Evolutionary conservation across 106 monocot species (phyloP).

Genomic region (Cymbidium sinense): DNA sequence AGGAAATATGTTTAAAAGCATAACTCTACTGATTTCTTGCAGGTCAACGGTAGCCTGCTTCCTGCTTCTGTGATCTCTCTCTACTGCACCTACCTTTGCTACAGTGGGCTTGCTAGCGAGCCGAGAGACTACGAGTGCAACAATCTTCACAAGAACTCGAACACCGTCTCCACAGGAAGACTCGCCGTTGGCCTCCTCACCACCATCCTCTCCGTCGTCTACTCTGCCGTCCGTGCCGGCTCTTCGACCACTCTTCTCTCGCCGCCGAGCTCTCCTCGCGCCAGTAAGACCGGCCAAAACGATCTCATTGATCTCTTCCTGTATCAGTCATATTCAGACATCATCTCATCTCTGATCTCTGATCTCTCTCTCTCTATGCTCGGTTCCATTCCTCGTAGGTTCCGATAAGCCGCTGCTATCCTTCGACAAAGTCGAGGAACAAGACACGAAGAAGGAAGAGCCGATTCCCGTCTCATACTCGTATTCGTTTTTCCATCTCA

Average conservation of each 20-base stretch:
- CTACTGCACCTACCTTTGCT: conserved; percentile 93
- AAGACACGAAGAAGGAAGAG: conserved; percentile 66
- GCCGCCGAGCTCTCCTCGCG: conserved; percentile 70
- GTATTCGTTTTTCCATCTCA: conserved; percentile 97
- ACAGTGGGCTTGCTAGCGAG: conserved; percentile 90
- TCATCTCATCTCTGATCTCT: neutral
- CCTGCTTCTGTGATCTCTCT: conserved; percentile 91
- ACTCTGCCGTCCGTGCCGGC: conserved; percentile 98
- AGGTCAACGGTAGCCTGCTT: conserved; percentile 94
- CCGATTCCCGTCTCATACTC: conserved; percentile 73
- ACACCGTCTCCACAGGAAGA: conserved; percentile 95
- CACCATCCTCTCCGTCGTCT: conserved; percentile 93
- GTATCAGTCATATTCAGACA: neutral
- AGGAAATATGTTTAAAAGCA: no score
- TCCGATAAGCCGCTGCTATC: conserved; percentile 81
- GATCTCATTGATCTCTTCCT: neutral
- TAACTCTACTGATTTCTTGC: conserved; percentile 12
- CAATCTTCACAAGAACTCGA: conserved; percentile 79
- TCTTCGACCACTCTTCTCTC: conserved; percentile 89
- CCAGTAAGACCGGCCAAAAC: conserved; percentile 26
- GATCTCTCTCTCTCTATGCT: no score
- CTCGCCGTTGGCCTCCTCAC: conserved; percentile 73
- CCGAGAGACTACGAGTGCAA: conserved; percentile 96
- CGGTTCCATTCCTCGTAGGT: conserved; percentile 20
- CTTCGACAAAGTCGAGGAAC: conserved; percentile 67